Evolutionary conservation across 1,139 yeast genomes (phyloP).

Genomic region (Pichia terricola): DNA sequence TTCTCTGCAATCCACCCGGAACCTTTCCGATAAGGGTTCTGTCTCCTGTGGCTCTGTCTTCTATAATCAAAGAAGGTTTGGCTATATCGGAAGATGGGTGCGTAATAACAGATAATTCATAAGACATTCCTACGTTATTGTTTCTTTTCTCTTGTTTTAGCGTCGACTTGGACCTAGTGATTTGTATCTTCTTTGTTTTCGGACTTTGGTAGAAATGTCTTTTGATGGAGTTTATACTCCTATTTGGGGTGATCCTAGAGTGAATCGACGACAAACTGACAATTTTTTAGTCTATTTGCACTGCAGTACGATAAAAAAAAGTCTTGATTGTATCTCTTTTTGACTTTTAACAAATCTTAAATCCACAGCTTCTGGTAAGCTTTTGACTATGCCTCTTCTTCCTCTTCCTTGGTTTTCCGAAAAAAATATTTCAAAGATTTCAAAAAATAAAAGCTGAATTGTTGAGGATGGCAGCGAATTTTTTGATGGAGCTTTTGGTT

Average conservation of each 20-base stretch:
- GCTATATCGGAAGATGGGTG: conserved; percentile 26
- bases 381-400: too few species aligned
- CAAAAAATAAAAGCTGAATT: too few species aligned
- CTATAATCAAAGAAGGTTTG: conserved; percentile 22
- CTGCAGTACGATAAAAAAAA: too few species aligned
- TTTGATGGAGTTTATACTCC: not conserved
- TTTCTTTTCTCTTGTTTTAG: not conserved
- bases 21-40: conserved; percentile 70
- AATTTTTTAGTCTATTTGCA: not conserved
- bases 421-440: too few species aligned
- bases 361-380: too few species aligned
- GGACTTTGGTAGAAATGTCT: not conserved
- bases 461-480: too few species aligned
- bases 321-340: too few species aligned
- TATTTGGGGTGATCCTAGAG: too few species aligned
- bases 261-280: not conserved
- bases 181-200: too few species aligned
- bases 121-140: conserved; percentile 20
- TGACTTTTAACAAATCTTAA: too few species aligned
- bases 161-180: not conserved
- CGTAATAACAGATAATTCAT: conserved; percentile 19
- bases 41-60: conserved; percentile 37
- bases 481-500: too few species aligned
- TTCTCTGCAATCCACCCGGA: conserved; percentile 81
- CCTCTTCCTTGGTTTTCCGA: too few species aligned